Evolutionary conservation across 257 asterid species (phyloP), one percentile per base, ranked within the genome.

Genomic region (Plantago elongata): DNA sequence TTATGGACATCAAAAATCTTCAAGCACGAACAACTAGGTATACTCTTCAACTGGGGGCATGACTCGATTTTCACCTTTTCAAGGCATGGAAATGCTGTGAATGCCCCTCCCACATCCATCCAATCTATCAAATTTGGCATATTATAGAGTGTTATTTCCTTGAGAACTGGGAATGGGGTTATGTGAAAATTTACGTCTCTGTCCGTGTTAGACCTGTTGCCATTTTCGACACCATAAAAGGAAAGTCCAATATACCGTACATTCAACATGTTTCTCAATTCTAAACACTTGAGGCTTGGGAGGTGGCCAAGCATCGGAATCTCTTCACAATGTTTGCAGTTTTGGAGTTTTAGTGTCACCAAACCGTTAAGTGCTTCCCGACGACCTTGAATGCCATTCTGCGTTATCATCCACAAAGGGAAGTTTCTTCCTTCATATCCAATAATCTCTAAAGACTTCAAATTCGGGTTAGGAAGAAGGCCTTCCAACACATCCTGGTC

Each of bases 251-350:
- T 2, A 54, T 17, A 54, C 29, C 9, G 38, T 54, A 54, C 44
- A 10, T 13, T 37, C 1, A 13, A n/a, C 60, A 54, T 9, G 14
- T 9, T 3, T 1, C 3, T 3, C 1, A 54, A 37, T 3, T 14
- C 18, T 4, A 50, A 22, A 50, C 16, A 50, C 54, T 50, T 50
- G 54, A 50, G 54, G 18, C 13, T 45, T 27, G 76, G 73, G 9
- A 75, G 54, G 50, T 70, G 76, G 68, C 63, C 74, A 16, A 62
- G 38, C 45, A 13, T 57, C 8, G 80, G 80, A 43, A 78, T 40
- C 14, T 64, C 45, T 51, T 65, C 66, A 9, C 75, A 72, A 14
- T 52, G 58, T 0, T 9, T 13, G 58, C 58, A 52, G 18, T 52
- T 5, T 52, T 9, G 14, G 13, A 52, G 12, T 12, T 22, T 11